These are phyloP conservation scores for Ganoderma resinaceum DNA, from an alignment of 1,284 basidiomycete genomes.

Conservation along the genomic window DNA sequence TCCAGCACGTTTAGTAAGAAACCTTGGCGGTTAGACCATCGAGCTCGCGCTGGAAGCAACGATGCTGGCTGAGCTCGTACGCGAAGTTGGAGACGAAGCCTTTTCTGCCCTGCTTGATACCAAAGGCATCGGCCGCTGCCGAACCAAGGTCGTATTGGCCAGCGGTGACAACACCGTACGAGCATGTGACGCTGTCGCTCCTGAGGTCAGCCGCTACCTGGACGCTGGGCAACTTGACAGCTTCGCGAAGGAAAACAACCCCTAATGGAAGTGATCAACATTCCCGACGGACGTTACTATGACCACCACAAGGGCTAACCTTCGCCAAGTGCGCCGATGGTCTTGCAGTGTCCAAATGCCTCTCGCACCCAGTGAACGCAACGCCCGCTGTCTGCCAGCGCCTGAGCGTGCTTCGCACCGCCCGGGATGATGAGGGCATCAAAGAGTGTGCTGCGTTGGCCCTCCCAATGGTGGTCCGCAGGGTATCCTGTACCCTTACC, in stretches of 20 bases:
- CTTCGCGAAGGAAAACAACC: slow-evolving; percentile 54
- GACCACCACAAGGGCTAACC: slow-evolving; percentile 43
- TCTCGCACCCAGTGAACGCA: slow-evolving; percentile 77
- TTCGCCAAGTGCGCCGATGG: slow-evolving; percentile 77
- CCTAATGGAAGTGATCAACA: slow-evolving; percentile 40
- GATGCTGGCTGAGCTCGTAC: slow-evolving; percentile 67
- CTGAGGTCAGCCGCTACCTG: slow-evolving; percentile 43
- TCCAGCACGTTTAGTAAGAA: slow-evolving; percentile 52
- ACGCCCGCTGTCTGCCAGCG: slow-evolving; percentile 61
- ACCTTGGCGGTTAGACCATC: slow-evolving; percentile 60
- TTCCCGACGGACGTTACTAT: not conserved
- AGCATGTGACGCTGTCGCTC: slow-evolving; percentile 51
- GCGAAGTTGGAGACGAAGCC: slow-evolving; percentile 67
- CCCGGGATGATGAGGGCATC: slow-evolving; percentile 81
- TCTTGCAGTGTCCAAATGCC: slow-evolving; percentile 81
- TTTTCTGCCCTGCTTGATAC: slow-evolving; percentile 52
- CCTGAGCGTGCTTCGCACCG: slow-evolving; percentile 60
- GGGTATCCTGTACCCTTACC: slow-evolving; percentile 46
- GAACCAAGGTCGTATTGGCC: slow-evolving; percentile 53
- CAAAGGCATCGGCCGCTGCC: slow-evolving; percentile 48
- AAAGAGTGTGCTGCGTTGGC: slow-evolving; percentile 80
- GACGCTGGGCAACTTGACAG: slow-evolving; percentile 55
- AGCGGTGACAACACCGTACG: slow-evolving; percentile 69
- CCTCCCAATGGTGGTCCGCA: slow-evolving; percentile 78
- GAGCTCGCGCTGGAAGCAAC: slow-evolving; percentile 65